phyloP scores from a whole-genome alignment of 176 grass and related monocot genomes.

The Raddia guianensis region DNA sequence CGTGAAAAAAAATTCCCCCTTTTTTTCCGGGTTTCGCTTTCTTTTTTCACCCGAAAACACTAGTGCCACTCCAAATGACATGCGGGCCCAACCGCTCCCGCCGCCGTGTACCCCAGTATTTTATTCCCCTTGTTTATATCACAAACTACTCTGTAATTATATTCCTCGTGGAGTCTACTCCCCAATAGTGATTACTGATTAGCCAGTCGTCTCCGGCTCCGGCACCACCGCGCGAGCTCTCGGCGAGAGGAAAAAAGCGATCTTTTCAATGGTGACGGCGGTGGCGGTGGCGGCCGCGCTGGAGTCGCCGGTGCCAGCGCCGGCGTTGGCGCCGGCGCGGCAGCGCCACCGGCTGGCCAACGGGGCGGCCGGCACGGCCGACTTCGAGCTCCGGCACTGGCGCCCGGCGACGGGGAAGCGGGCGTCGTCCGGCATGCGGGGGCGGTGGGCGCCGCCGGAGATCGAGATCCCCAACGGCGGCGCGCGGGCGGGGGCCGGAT shows the following conservation, averaged over 20 bases:
- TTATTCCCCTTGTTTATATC: background rate
- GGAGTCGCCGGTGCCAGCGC: slow-evolving; percentile 32
- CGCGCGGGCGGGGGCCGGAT: slow-evolving; percentile 18
- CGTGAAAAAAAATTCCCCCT: slow-evolving; percentile 29
- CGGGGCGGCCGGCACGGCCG: background rate
- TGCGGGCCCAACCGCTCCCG: background rate
- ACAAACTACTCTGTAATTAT: background rate
- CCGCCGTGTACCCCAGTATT: background rate
- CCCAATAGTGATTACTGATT: background rate
- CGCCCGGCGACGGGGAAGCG: slow-evolving; percentile 13
- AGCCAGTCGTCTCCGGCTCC: background rate
- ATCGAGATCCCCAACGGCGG: slow-evolving; percentile 56
- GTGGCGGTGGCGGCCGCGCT: slow-evolving; percentile 43
- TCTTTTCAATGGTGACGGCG: slow-evolving; percentile 45
- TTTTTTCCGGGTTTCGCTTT: slow-evolving; percentile 2
- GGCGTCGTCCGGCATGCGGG: background rate
- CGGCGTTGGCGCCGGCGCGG: background rate
- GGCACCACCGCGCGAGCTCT: background rate
- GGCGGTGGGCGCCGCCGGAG: slow-evolving; percentile 44
- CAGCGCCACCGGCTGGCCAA: slow-evolving; percentile 33
- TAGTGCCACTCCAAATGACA: background rate
- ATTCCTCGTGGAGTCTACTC: background rate
- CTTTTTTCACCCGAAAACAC: background rate
- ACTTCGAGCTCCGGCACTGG: slow-evolving; percentile 61
- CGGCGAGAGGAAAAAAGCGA: background rate